Percentiles rank a stretch among this genome's conserved stretches.
Conservation (phyloP, 2,329 filamentous ascomycete species). For the Ceratocystis cubensis region DNA sequence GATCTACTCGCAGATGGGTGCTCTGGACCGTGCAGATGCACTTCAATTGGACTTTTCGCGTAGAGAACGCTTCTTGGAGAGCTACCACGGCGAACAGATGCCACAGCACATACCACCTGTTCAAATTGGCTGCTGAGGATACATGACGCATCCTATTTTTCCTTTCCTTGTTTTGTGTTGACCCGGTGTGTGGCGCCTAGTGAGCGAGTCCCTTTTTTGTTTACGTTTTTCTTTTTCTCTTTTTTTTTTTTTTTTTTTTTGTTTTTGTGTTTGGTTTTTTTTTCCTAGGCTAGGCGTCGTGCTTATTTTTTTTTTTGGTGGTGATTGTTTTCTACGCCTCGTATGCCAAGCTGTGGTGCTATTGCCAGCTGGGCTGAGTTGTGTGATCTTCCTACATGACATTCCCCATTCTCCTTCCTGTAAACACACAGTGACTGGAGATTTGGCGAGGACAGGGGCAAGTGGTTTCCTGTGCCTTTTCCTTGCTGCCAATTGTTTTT, state of each 20-base stretch:
- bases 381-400: no score
- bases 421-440: no score
- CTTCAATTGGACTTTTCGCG: slow-evolving; percentile 10
- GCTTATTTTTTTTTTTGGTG: neutral
- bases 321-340: neutral
- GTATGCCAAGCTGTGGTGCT: neutral
- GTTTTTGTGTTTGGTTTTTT: neutral
- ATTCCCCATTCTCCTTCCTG: no score
- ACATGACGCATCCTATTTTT: neutral
- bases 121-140: slow-evolving; percentile 15
- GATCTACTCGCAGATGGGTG: slow-evolving; percentile 19
- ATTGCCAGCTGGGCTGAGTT: no score
- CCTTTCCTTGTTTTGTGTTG: neutral
- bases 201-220: neutral
- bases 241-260: neutral
- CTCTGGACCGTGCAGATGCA: slow-evolving; percentile 11
- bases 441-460: neutral
- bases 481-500: neutral
- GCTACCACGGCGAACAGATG: slow-evolving; percentile 14
- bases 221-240: slow-evolving; percentile 2
- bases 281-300: neutral
- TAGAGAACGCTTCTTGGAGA: slow-evolving; percentile 18
- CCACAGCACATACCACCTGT: slow-evolving; percentile 17
- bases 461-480: neutral
- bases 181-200: neutral